Conservation (phyloP, 257 asterid genomes). For the Perilla frutescens region DNA sequence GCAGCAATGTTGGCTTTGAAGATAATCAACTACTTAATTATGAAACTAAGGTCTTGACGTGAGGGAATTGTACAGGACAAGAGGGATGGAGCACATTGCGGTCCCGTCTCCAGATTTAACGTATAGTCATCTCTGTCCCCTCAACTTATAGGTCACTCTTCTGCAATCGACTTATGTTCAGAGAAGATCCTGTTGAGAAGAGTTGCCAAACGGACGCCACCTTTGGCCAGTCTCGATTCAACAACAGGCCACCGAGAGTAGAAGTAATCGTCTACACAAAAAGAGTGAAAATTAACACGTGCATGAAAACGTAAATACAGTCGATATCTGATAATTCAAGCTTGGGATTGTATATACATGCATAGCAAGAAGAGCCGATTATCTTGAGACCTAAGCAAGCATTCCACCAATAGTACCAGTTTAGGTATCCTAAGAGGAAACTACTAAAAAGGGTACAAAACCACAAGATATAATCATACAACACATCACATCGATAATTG, state of each 20-base stretch:
- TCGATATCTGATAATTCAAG: not conserved
- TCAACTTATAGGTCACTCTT: conserved; percentile 43
- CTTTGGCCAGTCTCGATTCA: conserved; percentile 75
- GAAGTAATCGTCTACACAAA: conserved; percentile 75
- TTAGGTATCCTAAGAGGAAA: not conserved
- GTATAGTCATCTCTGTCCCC: conserved; percentile 30
- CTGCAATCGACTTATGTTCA: conserved; percentile 46
- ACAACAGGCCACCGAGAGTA: conserved; percentile 81
- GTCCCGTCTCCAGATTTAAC: conserved; percentile 19
- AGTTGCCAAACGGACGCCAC: conserved; percentile 88
- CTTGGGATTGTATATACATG: not conserved
- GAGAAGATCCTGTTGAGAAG: conserved; percentile 75
- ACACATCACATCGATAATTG: not conserved
- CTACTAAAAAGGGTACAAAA: not conserved
- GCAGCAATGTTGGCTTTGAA: conserved; percentile 42
- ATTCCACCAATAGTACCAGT: not conserved
- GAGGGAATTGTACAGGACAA: conserved; percentile 40
- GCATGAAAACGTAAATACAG: not conserved
- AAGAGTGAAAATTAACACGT: conserved; percentile 10
- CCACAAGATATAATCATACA: not conserved
- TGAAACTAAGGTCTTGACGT: conserved; percentile 42
- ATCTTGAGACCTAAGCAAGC: not conserved
- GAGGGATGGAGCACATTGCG: conserved; percentile 19
- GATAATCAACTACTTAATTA: conserved; percentile 33
- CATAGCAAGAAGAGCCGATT: not conserved